Conservation (phyloP, 2,329 filamentous ascomycete species). For the Bimuria novae-zelandiae region DNA sequence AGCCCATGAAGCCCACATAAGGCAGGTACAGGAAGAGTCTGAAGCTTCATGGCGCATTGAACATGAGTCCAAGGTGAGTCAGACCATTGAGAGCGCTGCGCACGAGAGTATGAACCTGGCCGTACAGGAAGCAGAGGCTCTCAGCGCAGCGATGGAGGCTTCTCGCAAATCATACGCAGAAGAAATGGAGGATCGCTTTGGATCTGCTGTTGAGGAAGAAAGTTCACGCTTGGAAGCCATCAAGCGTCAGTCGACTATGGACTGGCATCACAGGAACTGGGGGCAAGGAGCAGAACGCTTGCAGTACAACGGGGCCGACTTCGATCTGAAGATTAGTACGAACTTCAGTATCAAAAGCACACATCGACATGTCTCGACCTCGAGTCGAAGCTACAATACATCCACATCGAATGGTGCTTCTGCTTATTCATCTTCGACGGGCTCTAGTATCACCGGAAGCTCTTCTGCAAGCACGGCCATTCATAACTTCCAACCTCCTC, state of each 20-base stretch:
- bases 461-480: not conserved
- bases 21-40: slow-evolving; percentile 1
- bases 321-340: slow-evolving; percentile 4
- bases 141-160: not conserved
- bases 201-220: not conserved
- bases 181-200: not conserved
- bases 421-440: not conserved
- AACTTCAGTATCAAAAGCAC: slow-evolving; percentile 1
- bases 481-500: not conserved
- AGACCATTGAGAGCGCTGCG: slow-evolving; percentile 1
- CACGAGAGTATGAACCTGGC: not conserved
- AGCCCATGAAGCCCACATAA: slow-evolving; percentile 12
- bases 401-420: not conserved
- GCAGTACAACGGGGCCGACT: not conserved
- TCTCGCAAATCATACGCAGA: not conserved
- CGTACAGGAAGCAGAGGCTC: not conserved
- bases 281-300: not conserved
- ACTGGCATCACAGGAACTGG: slow-evolving; percentile 1
- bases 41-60: not conserved
- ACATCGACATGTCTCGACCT: not conserved
- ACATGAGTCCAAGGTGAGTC: not conserved
- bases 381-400: not conserved
- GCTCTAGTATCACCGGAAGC: not conserved
- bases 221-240: not conserved
- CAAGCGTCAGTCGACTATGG: slow-evolving; percentile 2